These are phyloP conservation scores for Durusdinium trenchii DNA, from an alignment of 73 alveolate species.

Conservation along the genomic window DNA sequence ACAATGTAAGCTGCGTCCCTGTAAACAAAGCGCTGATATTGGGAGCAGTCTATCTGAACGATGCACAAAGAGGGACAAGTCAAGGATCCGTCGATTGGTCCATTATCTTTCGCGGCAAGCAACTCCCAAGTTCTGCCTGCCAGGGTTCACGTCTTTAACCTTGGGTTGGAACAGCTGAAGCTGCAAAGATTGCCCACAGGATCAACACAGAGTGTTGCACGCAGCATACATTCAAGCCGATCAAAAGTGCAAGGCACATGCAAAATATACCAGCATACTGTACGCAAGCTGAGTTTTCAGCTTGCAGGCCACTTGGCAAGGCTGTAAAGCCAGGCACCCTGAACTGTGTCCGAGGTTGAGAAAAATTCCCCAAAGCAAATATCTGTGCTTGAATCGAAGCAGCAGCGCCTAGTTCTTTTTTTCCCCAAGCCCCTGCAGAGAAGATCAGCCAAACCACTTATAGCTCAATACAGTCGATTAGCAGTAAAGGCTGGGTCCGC, in stretches of 20 bases:
- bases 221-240: background rate
- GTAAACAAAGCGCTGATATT: no score
- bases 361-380: no score
- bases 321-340: slow-evolving; percentile 55
- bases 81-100: no score
- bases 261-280: background rate
- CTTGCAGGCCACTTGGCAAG: slow-evolving; percentile 68
- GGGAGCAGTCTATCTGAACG: no score
- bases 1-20: no score
- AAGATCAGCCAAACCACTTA: background rate
- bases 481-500: background rate
- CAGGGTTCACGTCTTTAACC: slow-evolving; percentile 60
- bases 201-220: no score
- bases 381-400: no score
- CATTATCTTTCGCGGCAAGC: no score
- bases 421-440: slow-evolving; percentile 48
- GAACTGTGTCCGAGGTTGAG: background rate
- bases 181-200: no score
- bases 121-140: slow-evolving; percentile 27
- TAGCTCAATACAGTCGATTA: background rate
- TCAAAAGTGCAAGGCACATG: background rate
- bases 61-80: no score
- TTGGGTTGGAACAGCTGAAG: background rate
- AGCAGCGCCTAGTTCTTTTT: slow-evolving; percentile 63
- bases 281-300: background rate